Evolutionary conservation across 2,329 filamentous ascomycete genomes (phyloP).

Genomic region (Alternaria sp.): DNA sequence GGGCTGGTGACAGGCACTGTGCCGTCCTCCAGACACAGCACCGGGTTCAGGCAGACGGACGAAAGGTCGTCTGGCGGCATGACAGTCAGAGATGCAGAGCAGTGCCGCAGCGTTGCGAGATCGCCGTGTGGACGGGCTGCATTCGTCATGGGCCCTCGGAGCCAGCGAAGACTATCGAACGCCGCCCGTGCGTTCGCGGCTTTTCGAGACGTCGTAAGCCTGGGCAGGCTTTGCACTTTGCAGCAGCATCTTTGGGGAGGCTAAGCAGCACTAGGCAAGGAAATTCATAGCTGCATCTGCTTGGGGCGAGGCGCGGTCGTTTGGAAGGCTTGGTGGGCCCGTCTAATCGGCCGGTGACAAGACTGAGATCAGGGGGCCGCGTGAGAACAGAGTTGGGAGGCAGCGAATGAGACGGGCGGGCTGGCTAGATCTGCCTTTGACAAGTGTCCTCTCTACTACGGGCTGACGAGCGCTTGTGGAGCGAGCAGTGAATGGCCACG

Average conservation of each 20-base stretch:
- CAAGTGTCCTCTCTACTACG: conserved; percentile 30
- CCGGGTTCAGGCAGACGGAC: conserved; percentile 38
- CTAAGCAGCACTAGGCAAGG: conserved; percentile 29
- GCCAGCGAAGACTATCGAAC: conserved; percentile 49
- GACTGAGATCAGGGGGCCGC: conserved; percentile 21
- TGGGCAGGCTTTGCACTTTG: conserved; percentile 31
- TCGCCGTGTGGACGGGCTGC: conserved; percentile 40
- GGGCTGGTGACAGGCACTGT: conserved; percentile 30
- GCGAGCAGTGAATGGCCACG: conserved; percentile 20
- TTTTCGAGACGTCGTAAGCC: conserved; percentile 48
- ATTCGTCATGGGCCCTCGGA: conserved; percentile 46
- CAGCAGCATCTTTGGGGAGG: conserved; percentile 12
- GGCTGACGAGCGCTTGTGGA: conserved; percentile 36
- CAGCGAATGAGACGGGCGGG: conserved; percentile 5
- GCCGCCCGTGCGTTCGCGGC: conserved; percentile 42
- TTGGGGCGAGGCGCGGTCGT: conserved; percentile 42
- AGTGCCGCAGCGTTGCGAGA: conserved; percentile 46
- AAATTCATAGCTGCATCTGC: conserved; percentile 31
- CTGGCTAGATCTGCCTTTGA: conserved; percentile 17
- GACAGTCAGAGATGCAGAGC: conserved; percentile 41
- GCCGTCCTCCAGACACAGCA: conserved; percentile 32
- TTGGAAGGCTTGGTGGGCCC: conserved; percentile 24
- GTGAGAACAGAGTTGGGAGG: conserved; percentile 6
- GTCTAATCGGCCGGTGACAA: conserved; percentile 21
- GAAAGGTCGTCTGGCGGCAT: conserved; percentile 38